Conservation (phyloP, 1,284 basidiomycete genomes). For the Fereydounia khargensis region DNA sequence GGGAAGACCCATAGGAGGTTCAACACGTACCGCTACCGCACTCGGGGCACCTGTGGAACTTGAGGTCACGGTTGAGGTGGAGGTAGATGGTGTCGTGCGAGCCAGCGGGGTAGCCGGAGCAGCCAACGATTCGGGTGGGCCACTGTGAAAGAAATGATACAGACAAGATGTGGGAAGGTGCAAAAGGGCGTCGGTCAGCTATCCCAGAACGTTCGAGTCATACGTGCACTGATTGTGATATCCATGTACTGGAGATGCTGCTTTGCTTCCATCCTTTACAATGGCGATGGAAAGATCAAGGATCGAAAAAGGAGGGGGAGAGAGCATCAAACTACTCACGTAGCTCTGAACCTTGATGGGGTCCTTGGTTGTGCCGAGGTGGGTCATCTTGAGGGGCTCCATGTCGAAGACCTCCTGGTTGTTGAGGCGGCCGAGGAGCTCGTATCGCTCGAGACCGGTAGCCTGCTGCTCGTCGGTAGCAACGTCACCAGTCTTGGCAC, state of each 20-base stretch:
- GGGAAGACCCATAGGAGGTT: neutral
- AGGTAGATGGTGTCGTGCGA: conserved; percentile 56
- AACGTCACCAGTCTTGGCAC: conserved; percentile 71
- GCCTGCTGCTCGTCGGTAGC: conserved; percentile 85
- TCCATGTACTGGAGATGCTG: too few species aligned
- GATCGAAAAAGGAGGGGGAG: neutral
- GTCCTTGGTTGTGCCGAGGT: conserved; percentile 81
- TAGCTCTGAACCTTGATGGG: conserved; percentile 84
- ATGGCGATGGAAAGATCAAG: too few species aligned
- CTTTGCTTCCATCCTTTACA: too few species aligned
- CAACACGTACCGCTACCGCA: conserved; percentile 50
- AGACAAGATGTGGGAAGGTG: too few species aligned
- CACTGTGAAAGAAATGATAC: conserved; percentile 37
- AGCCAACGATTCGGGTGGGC: conserved; percentile 50
- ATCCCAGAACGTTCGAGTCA: too few species aligned
- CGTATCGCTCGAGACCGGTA: conserved; percentile 93
- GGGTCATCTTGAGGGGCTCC: conserved; percentile 78
- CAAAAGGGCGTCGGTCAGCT: too few species aligned
- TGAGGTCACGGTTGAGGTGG: conserved; percentile 42
- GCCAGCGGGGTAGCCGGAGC: conserved; percentile 54
- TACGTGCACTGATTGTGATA: too few species aligned
- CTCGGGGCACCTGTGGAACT: conserved; percentile 53
- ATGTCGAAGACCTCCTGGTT: conserved; percentile 89
- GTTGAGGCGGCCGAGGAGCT: conserved; percentile 82
- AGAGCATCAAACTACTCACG: conserved; percentile 64